These are phyloP conservation scores for Diaporthe sp. DNA, from an alignment of 2,329 filamentous ascomycete genomes.

Conservation along the genomic window DNA sequence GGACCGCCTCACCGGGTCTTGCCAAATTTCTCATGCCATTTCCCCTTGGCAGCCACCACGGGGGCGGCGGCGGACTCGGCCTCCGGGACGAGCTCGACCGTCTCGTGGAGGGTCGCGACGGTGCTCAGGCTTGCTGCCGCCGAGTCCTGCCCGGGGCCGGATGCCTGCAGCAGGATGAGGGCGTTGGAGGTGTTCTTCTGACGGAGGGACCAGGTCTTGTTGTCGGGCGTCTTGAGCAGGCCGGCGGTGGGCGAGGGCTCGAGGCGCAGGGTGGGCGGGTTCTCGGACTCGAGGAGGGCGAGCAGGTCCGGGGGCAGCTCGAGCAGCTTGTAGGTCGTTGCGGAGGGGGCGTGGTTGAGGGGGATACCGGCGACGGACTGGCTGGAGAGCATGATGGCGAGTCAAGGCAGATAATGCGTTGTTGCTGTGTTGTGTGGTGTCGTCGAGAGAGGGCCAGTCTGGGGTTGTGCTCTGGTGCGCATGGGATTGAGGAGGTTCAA, in stretches of 20 bases:
- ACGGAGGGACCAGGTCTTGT: conserved; percentile 68
- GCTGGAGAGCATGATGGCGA: conserved; percentile 54
- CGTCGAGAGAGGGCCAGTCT: neutral
- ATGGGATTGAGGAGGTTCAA: neutral
- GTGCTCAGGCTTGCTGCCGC: conserved; percentile 55
- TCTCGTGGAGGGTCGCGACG: conserved; percentile 71
- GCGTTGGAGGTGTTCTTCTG: conserved; percentile 78
- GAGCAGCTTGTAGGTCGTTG: conserved; percentile 69
- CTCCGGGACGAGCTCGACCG: conserved; percentile 69
- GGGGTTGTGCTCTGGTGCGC: neutral
- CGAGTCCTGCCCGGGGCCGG: neutral
- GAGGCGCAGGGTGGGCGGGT: conserved; percentile 63
- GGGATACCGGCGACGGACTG: conserved; percentile 61
- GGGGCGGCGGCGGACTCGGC: conserved; percentile 44
- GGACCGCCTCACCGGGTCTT: conserved; percentile 52
- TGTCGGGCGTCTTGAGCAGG: conserved; percentile 62
- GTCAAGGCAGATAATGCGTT: neutral
- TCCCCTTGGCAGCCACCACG: conserved; percentile 56
- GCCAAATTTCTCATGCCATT: conserved; percentile 73
- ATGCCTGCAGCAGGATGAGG: conserved; percentile 64
- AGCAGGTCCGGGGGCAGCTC: conserved; percentile 72
- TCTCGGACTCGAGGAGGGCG: conserved; percentile 65
- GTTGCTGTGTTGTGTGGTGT: neutral
- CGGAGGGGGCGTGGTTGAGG: conserved; percentile 62
- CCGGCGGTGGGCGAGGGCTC: conserved; percentile 65